phyloP scores from a whole-genome alignment of 176 grass and related monocot genomes.

The Zea mays region DNA sequence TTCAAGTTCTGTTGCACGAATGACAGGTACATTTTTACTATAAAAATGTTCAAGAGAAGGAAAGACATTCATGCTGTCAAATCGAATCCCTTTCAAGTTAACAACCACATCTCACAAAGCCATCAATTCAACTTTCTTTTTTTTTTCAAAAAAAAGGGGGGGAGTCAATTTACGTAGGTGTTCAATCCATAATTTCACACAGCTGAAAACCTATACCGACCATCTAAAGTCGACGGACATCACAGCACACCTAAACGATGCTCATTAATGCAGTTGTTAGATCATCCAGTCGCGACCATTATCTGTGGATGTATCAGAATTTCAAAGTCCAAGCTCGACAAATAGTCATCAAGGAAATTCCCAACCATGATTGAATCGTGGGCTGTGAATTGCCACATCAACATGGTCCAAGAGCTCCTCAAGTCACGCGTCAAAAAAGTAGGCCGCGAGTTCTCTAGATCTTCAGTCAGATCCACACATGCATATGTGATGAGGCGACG shows the following conservation, averaged over 20 bases:
- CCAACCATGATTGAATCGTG: not conserved
- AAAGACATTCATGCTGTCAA: not conserved
- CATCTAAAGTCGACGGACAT: not conserved
- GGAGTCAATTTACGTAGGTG: not conserved
- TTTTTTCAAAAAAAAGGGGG: not conserved
- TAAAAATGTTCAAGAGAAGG: not conserved
- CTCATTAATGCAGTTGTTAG: slow-evolving; percentile 34
- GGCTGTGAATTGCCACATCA: not conserved
- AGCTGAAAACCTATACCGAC: not conserved
- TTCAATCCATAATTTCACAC: slow-evolving; percentile 15
- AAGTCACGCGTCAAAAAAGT: not conserved
- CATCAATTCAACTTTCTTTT: not conserved
- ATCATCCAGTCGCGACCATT: not conserved
- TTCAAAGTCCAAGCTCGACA: not conserved
- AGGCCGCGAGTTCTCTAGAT: not conserved
- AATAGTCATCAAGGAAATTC: not conserved
- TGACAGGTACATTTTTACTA: slow-evolving; percentile 5
- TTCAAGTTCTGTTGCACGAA: not conserved
- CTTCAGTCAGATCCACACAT: slow-evolving; percentile 5
- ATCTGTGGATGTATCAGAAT: not conserved
- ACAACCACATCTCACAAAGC: not conserved
- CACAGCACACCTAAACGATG: not conserved
- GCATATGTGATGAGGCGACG: slow-evolving; percentile 14
- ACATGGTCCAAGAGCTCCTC: slow-evolving; percentile 24
- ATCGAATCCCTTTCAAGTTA: slow-evolving; percentile 4